These are phyloP conservation scores for Cadophora luteo-olivacea DNA, from an alignment of 2,329 filamentous ascomycete species.

Conservation along the genomic window DNA sequence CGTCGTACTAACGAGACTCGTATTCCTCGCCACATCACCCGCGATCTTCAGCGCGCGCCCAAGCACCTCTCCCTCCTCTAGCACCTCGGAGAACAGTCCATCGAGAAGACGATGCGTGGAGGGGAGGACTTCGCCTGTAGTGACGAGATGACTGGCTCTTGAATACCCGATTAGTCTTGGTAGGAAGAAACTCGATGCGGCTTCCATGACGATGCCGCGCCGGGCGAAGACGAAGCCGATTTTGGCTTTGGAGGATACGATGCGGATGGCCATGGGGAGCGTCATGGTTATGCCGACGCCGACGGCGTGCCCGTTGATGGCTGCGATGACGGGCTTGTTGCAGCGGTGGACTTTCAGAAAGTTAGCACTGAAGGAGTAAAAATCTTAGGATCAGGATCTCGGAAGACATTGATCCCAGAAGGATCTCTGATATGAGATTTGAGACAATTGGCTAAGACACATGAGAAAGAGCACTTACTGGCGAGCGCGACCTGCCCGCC, in stretches of 20 bases:
- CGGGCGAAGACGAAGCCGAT: constrained; percentile 78
- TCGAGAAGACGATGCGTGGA: constrained; percentile 57
- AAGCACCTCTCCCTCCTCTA: constrained; percentile 66
- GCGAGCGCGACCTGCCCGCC: constrained; percentile 62
- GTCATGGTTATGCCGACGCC: constrained; percentile 69
- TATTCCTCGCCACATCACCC: constrained; percentile 69
- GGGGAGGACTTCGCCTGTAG: constrained; percentile 68
- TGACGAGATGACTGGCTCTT: constrained; percentile 68
- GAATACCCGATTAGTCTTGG: constrained; percentile 71
- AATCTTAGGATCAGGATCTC: too few species aligned
- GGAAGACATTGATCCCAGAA: too few species aligned
- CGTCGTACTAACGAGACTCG: constrained; percentile 66
- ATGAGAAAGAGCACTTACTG: too few species aligned
- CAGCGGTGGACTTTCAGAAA: constrained; percentile 64
- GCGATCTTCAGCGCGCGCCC: constrained; percentile 70
- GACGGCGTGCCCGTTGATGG: constrained; percentile 64
- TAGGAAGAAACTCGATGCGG: constrained; percentile 73
- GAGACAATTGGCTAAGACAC: too few species aligned
- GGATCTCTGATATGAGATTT: too few species aligned
- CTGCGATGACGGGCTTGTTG: constrained; percentile 63
- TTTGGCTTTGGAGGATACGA: constrained; percentile 64
- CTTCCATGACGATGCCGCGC: constrained; percentile 75
- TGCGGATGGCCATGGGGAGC: constrained; percentile 58
- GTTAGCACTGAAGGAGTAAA: too few species aligned
- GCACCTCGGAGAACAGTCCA: constrained; percentile 70